Evolutionary conservation across 1,284 basidiomycete species (phyloP).

Genomic region (Leccinum subrobustum): DNA sequence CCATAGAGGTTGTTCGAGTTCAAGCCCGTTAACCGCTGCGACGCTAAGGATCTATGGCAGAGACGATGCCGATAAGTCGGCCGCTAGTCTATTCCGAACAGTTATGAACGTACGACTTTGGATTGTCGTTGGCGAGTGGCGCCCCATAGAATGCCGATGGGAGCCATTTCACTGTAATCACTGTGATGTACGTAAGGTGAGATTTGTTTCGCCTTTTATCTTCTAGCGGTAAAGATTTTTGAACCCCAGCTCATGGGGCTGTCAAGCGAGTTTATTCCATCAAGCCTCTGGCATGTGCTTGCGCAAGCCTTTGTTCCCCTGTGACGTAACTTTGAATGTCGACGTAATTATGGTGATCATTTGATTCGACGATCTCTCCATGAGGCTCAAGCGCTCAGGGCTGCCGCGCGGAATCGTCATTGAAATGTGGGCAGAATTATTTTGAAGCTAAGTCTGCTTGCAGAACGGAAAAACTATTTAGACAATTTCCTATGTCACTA

Average conservation of each 20-base stretch:
- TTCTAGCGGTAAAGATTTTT: neutral
- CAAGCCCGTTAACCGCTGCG: conserved; percentile 20
- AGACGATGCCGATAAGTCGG: neutral
- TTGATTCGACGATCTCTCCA: no score
- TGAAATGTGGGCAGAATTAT: no score
- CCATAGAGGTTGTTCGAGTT: conserved; percentile 15
- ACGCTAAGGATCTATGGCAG: conserved; percentile 23
- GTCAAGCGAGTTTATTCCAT: neutral
- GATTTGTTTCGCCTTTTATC: neutral
- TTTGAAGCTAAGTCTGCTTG: no score
- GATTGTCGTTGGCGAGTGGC: conserved; percentile 21
- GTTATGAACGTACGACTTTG: conserved; percentile 26
- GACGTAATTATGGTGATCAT: neutral
- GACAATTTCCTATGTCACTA: no score
- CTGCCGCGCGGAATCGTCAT: neutral
- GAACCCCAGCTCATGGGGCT: neutral
- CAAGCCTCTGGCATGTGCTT: neutral
- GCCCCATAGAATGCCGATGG: conserved; percentile 27
- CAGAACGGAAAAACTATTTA: no score
- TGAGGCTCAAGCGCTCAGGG: no score
- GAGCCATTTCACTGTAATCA: conserved; percentile 16
- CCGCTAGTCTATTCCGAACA: neutral
- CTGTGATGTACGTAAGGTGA: neutral
- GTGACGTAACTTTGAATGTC: neutral
- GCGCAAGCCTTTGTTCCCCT: neutral